Conservation (phyloP, 345 rosid species). For the Populus ilicifolia region DNA sequence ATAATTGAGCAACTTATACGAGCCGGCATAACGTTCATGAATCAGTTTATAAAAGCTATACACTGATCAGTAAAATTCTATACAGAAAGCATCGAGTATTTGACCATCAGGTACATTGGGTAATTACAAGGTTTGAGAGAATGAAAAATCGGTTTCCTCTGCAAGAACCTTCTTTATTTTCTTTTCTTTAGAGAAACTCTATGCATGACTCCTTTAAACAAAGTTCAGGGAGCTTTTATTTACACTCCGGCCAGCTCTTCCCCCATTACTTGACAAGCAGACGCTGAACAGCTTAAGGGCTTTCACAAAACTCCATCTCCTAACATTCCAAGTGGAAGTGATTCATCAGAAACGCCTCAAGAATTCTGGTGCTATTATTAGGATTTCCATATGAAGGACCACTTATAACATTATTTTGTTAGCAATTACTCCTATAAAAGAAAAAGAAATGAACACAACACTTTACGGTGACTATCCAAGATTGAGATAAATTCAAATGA, state of each 20-base stretch:
- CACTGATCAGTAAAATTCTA: conserved; percentile 7
- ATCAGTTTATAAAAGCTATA: conserved; percentile 11
- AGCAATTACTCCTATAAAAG: not conserved
- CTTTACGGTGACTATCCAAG: not conserved
- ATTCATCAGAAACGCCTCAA: conserved; percentile 2
- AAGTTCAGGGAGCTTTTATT: conserved; percentile 22
- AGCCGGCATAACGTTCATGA: not conserved
- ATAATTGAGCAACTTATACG: not conserved
- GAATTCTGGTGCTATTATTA: not conserved
- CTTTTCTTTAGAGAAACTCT: not conserved
- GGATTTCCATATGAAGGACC: not conserved
- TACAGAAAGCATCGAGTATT: not conserved
- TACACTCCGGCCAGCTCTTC: conserved; percentile 14
- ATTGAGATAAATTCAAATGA: not conserved
- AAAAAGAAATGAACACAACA: not conserved
- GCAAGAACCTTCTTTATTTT: not conserved
- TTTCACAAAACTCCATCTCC: conserved; percentile 55
- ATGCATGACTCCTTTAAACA: not conserved
- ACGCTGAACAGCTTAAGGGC: conserved; percentile 25
- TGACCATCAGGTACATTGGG: not conserved
- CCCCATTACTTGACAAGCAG: conserved; percentile 12
- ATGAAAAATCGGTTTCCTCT: conserved; percentile 12
- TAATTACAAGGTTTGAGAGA: not conserved
- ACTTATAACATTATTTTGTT: not conserved
- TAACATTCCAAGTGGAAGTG: conserved; percentile 20